Evolutionary conservation across 768 basidiomycete species (phyloP).

Genomic region (Sporobolomyces phaffii): DNA sequence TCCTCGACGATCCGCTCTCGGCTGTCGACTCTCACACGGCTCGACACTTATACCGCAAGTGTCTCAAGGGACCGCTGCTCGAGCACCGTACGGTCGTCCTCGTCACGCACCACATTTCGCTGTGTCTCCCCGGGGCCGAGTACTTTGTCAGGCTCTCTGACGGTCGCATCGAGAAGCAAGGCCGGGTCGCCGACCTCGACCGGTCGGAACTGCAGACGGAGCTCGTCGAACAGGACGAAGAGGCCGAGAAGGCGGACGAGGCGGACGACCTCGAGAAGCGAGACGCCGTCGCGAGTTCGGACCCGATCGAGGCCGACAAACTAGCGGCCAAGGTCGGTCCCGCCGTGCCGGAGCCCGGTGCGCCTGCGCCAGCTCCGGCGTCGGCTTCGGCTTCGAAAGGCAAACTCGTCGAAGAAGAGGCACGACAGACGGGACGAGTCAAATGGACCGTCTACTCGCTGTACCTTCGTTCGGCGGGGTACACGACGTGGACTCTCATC

Average conservation of each 20-base stretch:
- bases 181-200: conserved; percentile 30
- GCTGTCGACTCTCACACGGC: conserved; percentile 61
- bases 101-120: conserved; percentile 41
- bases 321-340: background rate
- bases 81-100: conserved; percentile 62
- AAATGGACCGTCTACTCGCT: conserved; percentile 35
- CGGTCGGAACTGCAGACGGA: conserved; percentile 20
- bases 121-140: conserved; percentile 35
- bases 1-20: conserved; percentile 41
- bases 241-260: background rate
- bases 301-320: conserved; percentile 9
- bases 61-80: conserved; percentile 75
- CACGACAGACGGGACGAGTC: conserved; percentile 33
- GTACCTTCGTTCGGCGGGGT: conserved; percentile 34
- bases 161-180: conserved; percentile 34
- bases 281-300: background rate
- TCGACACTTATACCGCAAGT: conserved; percentile 49
- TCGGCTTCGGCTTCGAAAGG: background rate
- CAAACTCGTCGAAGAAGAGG: conserved; percentile 37
- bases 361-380: background rate
- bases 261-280: background rate
- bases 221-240: conserved; percentile 23
- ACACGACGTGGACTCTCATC: conserved; percentile 29
- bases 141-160: conserved; percentile 36
- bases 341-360: background rate